Evolutionary conservation across 257 asterid species (phyloP).

Genomic region (Ehretia macrophylla): DNA sequence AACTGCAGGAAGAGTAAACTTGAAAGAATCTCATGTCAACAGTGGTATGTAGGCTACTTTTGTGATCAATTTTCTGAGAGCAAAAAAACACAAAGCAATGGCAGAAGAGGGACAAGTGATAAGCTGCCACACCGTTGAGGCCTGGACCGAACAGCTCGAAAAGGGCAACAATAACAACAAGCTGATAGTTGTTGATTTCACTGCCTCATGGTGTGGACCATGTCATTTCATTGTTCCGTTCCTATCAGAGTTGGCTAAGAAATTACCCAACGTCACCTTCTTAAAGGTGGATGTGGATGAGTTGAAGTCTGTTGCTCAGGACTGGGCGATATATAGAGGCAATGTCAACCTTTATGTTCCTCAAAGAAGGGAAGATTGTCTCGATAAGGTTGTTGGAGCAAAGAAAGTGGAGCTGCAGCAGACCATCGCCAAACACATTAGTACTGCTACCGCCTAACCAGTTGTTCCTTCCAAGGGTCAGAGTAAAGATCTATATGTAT

Average conservation of each 20-base stretch:
- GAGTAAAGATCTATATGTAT: too few species aligned
- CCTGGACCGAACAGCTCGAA: slow-evolving; percentile 66
- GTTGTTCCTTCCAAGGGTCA: too few species aligned
- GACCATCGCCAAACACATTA: slow-evolving; percentile 49
- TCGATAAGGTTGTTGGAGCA: slow-evolving; percentile 74
- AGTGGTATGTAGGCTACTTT: slow-evolving; percentile 20
- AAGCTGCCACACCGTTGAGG: slow-evolving; percentile 60
- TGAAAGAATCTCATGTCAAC: slow-evolving; percentile 14
- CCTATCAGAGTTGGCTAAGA: slow-evolving; percentile 13
- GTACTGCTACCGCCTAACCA: not conserved
- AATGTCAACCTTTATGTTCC: slow-evolving; percentile 81
- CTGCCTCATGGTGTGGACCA: slow-evolving; percentile 23
- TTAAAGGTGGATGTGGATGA: slow-evolving; percentile 23
- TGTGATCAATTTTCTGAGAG: too few species aligned
- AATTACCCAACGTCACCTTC: slow-evolving; percentile 10
- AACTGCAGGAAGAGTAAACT: slow-evolving; percentile 27
- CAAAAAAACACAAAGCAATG: slow-evolving; percentile 26
- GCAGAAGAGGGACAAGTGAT: slow-evolving; percentile 74
- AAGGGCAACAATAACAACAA: slow-evolving; percentile 57
- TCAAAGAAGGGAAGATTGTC: slow-evolving; percentile 67
- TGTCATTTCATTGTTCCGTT: slow-evolving; percentile 18
- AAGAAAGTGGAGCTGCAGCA: slow-evolving; percentile 83
- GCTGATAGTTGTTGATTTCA: slow-evolving; percentile 31
- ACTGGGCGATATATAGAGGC: slow-evolving; percentile 92
- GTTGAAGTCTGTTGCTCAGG: slow-evolving; percentile 50